Percentiles rank a stretch among this genome's conserved stretches.
Conservation (phyloP, 495 filamentous ascomycete species). For the Diplogelasinospora grovesii region DNA sequence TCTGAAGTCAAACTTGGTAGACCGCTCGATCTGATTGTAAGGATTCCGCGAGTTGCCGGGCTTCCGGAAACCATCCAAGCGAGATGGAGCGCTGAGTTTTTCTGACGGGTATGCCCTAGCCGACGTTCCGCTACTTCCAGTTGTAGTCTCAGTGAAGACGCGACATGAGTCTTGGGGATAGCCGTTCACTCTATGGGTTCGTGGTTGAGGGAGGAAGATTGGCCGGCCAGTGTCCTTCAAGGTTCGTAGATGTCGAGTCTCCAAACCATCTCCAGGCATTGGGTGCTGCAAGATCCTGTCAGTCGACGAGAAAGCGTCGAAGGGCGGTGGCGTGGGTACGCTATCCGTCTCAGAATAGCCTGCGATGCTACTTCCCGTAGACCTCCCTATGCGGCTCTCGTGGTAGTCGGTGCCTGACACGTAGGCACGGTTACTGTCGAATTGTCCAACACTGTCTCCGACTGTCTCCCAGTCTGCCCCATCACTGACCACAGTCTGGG, state of each 20-base stretch:
- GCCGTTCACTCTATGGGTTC: conserved; percentile 20
- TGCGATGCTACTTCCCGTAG: conserved; percentile 34
- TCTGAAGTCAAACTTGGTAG: conserved; percentile 2
- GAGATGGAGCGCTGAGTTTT: conserved; percentile 21
- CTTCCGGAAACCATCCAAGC: conserved; percentile 8
- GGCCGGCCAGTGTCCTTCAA: conserved; percentile 20
- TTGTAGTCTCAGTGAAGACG: conserved; percentile 9
- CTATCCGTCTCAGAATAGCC: conserved; percentile 26
- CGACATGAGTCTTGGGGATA: conserved; percentile 22
- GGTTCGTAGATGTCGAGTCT: conserved; percentile 11
- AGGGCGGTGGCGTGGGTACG: neutral
- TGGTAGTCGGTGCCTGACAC: conserved; percentile 8
- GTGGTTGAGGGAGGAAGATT: conserved; percentile 20
- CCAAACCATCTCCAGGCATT: neutral
- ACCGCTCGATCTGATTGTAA: neutral
- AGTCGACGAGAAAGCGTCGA: conserved; percentile 13
- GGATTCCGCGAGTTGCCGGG: conserved; percentile 1
- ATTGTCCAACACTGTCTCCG: conserved; percentile 14
- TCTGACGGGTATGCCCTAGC: conserved; percentile 13
- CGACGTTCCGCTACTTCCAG: conserved; percentile 6
- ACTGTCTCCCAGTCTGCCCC: conserved; percentile 26
- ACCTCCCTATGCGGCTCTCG: conserved; percentile 9
- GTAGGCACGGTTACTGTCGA: conserved; percentile 22
- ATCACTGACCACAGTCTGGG: conserved; percentile 18
- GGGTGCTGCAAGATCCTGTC: conserved; percentile 25